These are phyloP conservation scores for Coleophoma cylindrospora DNA, from an alignment of 2,329 filamentous ascomycete species.

Conservation along the genomic window DNA sequence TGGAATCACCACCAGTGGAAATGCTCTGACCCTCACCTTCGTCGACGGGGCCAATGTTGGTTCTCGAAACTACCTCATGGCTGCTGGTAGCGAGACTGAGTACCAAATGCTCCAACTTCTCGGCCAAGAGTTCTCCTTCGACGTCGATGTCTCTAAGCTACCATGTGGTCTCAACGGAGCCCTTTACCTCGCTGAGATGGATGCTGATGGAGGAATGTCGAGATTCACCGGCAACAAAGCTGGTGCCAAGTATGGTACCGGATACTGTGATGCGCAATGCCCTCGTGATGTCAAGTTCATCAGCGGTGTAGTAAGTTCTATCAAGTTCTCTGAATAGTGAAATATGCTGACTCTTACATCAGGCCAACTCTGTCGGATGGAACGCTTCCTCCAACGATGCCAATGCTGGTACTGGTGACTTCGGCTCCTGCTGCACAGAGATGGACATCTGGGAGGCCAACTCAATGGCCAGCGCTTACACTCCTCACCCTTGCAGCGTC, in stretches of 20 bases:
- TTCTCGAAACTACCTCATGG: constrained; percentile 62
- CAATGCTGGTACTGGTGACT: constrained; percentile 46
- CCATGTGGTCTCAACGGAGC: constrained; percentile 70
- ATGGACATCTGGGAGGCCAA: constrained; percentile 67
- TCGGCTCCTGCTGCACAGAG: constrained; percentile 62
- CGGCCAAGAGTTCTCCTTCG: constrained; percentile 67
- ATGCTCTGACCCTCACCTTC: constrained; percentile 50
- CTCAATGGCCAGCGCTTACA: constrained; percentile 50
- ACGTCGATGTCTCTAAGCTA: constrained; percentile 65
- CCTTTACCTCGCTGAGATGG: constrained; percentile 63
- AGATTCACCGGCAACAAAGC: constrained; percentile 48
- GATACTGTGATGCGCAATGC: constrained; percentile 61
- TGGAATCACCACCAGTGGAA: constrained; percentile 48
- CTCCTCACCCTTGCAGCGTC: constrained; percentile 51
- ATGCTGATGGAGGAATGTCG: constrained; percentile 52
- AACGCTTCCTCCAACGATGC: constrained; percentile 38
- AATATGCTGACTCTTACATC: constrained; percentile 6
- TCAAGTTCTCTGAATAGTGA: background rate
- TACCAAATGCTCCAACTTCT: constrained; percentile 64
- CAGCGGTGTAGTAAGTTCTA: constrained; percentile 38
- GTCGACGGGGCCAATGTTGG: constrained; percentile 50
- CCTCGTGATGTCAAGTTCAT: constrained; percentile 47
- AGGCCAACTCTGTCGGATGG: constrained; percentile 53
- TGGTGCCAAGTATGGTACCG: constrained; percentile 56
- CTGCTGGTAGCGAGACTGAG: constrained; percentile 42